Conservation (phyloP, 2,329 filamentous ascomycete species). For the Fusarium falciforme region DNA sequence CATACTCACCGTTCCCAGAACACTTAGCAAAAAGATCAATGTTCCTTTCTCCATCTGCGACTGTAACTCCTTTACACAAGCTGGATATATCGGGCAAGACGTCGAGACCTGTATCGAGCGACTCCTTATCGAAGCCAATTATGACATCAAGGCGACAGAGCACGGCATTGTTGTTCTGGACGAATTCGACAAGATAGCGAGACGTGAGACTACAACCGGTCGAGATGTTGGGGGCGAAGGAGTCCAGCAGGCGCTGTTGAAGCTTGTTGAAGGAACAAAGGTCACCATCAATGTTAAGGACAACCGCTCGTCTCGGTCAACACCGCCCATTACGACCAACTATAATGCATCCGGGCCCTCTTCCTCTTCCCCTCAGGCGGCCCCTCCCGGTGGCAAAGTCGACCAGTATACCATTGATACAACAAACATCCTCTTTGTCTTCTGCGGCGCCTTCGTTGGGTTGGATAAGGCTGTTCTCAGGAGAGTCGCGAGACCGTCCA, state of each 20-base stretch:
- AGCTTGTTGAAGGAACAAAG: slow-evolving; percentile 96
- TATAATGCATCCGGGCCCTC: slow-evolving; percentile 59
- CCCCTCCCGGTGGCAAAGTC: slow-evolving; percentile 62
- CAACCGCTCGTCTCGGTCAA: slow-evolving; percentile 69
- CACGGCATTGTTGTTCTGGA: slow-evolving; percentile 95
- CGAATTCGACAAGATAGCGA: slow-evolving; percentile 97
- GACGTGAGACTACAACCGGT: slow-evolving; percentile 85
- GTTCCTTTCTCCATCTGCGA: slow-evolving; percentile 96
- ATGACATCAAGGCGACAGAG: slow-evolving; percentile 85
- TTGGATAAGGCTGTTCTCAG: slow-evolving; percentile 88
- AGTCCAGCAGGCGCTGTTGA: slow-evolving; percentile 93
- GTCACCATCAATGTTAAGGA: slow-evolving; percentile 91
- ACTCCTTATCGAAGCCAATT: slow-evolving; percentile 88
- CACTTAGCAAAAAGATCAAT: slow-evolving; percentile 89
- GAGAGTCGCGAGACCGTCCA: slow-evolving; percentile 84
- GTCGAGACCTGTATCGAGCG: slow-evolving; percentile 96
- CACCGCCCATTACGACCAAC: slow-evolving; percentile 64
- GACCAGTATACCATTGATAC: slow-evolving; percentile 84
- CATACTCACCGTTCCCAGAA: slow-evolving; percentile 65
- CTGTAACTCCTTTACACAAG: slow-evolving; percentile 95
- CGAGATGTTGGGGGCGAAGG: slow-evolving; percentile 97
- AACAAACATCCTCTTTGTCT: slow-evolving; percentile 97
- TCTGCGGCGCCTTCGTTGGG: slow-evolving; percentile 94
- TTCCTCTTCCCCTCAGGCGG: slow-evolving; percentile 58
- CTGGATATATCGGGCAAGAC: slow-evolving; percentile 97